Conservation (phyloP, 257 asterid genomes). For the Marsdenia floribunda region DNA sequence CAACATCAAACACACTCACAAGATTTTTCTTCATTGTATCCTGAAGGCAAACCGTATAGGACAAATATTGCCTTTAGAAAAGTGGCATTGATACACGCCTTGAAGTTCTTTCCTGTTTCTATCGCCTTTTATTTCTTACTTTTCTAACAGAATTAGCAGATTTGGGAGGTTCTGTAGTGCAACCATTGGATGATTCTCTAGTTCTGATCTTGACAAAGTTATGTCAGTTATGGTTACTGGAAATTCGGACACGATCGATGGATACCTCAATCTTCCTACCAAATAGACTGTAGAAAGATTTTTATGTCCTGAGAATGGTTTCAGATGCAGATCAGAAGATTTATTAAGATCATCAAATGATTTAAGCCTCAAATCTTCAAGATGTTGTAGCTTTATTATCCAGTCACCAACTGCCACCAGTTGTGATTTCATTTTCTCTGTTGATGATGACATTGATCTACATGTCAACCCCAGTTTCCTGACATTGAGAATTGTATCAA, state of each 20-base stretch:
- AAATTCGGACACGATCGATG: slow-evolving; percentile 6
- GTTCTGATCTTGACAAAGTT: slow-evolving; percentile 21
- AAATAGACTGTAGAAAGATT: slow-evolving; percentile 23
- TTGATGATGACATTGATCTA: slow-evolving; percentile 12
- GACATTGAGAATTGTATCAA: slow-evolving; percentile 12
- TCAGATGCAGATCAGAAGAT: slow-evolving; percentile 19
- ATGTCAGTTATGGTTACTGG: slow-evolving; percentile 16
- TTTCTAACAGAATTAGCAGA: too few species aligned
- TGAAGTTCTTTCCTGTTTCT: too few species aligned
- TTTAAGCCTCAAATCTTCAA: slow-evolving; percentile 25
- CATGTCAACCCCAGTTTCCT: slow-evolving; percentile 27
- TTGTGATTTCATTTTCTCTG: neutral
- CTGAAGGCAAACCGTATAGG: too few species aligned
- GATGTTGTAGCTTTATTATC: slow-evolving; percentile 14
- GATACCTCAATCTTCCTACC: slow-evolving; percentile 20
- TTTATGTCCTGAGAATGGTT: neutral
- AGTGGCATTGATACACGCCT: too few species aligned
- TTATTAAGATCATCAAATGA: slow-evolving; percentile 14
- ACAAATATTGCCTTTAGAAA: too few species aligned
- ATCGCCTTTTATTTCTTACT: too few species aligned
- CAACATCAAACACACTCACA: too few species aligned
- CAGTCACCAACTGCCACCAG: slow-evolving; percentile 18
- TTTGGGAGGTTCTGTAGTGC: slow-evolving; percentile 1
- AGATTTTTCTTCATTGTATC: too few species aligned
- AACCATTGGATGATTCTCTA: slow-evolving; percentile 18